Evolutionary conservation across 1,284 basidiomycete species (phyloP), one percentile per base, ranked within the genome.

Genomic region (Clitocybe nebularis): DNA sequence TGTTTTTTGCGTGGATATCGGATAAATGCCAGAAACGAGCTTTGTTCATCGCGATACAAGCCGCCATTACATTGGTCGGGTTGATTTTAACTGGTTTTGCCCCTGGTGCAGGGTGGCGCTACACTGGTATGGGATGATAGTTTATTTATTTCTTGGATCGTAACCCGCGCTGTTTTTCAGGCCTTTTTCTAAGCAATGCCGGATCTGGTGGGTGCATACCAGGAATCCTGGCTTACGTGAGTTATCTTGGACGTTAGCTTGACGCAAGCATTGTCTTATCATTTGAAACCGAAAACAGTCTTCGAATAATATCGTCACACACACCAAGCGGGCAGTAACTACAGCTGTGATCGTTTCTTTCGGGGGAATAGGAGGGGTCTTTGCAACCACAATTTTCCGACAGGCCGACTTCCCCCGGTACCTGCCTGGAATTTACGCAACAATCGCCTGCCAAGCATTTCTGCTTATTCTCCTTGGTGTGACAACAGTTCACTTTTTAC

Each of bases 191-290:
- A 29, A 60, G 53, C 28, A 70, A 63, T 45, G 66, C 66, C 21
- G 72, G 72, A 19, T 67, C 69, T 28, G 60, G 62, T 25, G 69
- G 69, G 1, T 66, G 63, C 41, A 66, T 74, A 29, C 67, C 71
- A 35, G 70, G 66, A 3, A 68, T 74, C 34, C 56, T 75, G 24
- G 70, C 72, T 41, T 75, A 74, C 55, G 71, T 72, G 49, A 48
- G 70, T 57, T 32, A 5, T 10, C 16, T 33, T n/a, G n/a, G n/a
- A 30, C n/a, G n/a, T 30, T 32, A 33, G 17, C 32, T 21, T 30
- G 36, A 34, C 11, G 10, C 16, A 9, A 41, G 30, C 23, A 30
- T 39, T 20, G 37, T 24, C 13, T 20, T 36, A 39, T 36, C 32
- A 26, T 39, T 40, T 10, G 19, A 50, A 41, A 44, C 28, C 44